Evolutionary conservation across 441 rosid species (phyloP).

Genomic region (Flueggea neowawraea): DNA sequence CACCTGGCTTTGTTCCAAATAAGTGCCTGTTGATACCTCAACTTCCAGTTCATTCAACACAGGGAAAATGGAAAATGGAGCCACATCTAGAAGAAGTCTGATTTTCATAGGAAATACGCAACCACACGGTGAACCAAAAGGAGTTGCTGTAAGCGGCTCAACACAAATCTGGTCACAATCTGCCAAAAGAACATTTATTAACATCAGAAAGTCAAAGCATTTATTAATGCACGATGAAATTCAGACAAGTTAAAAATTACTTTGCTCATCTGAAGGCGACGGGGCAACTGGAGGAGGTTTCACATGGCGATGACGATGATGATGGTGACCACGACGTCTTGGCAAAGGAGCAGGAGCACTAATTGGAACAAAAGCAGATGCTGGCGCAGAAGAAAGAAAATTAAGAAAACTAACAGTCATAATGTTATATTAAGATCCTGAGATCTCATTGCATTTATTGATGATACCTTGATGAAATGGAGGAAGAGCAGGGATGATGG

Average conservation of each 20-base stretch:
- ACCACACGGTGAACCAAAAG: constrained; percentile 95
- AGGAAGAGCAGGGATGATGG: constrained; percentile 45
- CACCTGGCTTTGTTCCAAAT: constrained; percentile 95
- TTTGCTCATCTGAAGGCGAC: constrained; percentile 58
- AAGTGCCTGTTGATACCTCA: constrained; percentile 91
- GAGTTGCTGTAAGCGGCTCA: constrained; percentile 88
- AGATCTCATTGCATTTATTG: constrained; percentile 1
- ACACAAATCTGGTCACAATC: constrained; percentile 88
- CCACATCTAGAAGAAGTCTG: constrained; percentile 77
- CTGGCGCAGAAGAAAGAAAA: constrained; percentile 27
- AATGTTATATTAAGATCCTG: neutral
- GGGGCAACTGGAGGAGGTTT: constrained; percentile 58
- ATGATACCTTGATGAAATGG: constrained; percentile 42
- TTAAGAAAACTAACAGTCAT: constrained; percentile 12
- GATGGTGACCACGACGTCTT: constrained; percentile 43
- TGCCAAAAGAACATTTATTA: constrained; percentile 25
- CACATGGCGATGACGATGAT: constrained; percentile 43
- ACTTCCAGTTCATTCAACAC: constrained; percentile 85
- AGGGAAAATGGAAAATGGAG: constrained; percentile 82
- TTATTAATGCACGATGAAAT: too few species aligned
- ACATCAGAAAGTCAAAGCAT: too few species aligned
- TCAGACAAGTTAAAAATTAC: constrained; percentile 27
- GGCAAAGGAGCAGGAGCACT: constrained; percentile 23
- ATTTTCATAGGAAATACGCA: constrained; percentile 98
- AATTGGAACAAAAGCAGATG: constrained; percentile 35